Percentiles rank a stretch among this genome's conserved stretches.
Conservation (phyloP, 208 protist species). For the Trypanosoma theileri region DNA sequence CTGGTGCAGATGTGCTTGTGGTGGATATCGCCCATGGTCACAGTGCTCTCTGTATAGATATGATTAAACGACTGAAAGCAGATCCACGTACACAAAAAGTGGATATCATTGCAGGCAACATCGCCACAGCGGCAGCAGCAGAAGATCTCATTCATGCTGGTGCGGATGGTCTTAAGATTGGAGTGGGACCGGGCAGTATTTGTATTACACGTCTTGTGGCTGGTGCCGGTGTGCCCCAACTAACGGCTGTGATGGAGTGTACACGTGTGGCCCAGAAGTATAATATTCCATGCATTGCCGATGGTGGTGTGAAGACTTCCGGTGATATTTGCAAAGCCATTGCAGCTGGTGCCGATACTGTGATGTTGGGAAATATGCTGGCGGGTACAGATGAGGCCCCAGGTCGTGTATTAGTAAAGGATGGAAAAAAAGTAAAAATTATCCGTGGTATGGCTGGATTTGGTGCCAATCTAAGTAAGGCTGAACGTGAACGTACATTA, state of each 20-base stretch:
- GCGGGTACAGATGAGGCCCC: slow-evolving; percentile 90
- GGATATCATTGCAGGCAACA: slow-evolving; percentile 90
- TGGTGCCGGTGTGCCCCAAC: slow-evolving; percentile 84
- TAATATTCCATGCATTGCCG: slow-evolving; percentile 86
- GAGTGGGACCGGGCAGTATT: slow-evolving; percentile 86
- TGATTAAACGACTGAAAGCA: slow-evolving; percentile 74
- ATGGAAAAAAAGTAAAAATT: slow-evolving; percentile 91
- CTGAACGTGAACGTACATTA: slow-evolving; percentile 74
- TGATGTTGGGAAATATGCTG: slow-evolving; percentile 91
- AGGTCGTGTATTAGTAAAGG: slow-evolving; percentile 86
- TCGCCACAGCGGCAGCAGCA: slow-evolving; percentile 77
- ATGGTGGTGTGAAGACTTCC: slow-evolving; percentile 81
- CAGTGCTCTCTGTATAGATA: slow-evolving; percentile 83
- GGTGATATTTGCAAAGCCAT: slow-evolving; percentile 91
- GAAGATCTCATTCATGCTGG: slow-evolving; percentile 86
- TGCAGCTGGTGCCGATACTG: slow-evolving; percentile 81
- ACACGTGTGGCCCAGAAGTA: slow-evolving; percentile 55
- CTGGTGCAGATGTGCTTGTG: slow-evolving; percentile 81
- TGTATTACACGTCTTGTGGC: slow-evolving; percentile 90
- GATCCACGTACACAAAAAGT: slow-evolving; percentile 57
- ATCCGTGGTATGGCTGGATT: slow-evolving; percentile 92
- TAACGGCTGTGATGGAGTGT: slow-evolving; percentile 82
- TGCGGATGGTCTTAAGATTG: slow-evolving; percentile 90
- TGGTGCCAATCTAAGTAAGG: slow-evolving; percentile 89
- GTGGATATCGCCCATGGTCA: slow-evolving; percentile 93